Percentiles rank a stretch among this genome's conserved stretches.
phyloP scores from a whole-genome alignment of 2,329 filamentous ascomycete species.

The Aspergillus neoniger region DNA sequence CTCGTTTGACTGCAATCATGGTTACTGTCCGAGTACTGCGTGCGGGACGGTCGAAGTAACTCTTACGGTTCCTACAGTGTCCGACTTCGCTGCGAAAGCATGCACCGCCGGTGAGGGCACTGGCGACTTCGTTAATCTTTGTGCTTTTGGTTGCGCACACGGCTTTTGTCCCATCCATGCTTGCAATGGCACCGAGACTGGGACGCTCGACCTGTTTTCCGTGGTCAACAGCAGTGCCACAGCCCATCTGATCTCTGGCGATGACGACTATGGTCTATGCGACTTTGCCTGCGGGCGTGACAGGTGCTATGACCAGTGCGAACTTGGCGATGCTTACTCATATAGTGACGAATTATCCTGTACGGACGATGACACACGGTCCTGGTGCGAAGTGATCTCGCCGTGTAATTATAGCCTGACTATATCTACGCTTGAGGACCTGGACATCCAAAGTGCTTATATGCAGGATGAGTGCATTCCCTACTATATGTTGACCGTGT shows the following conservation, averaged over 20 bases:
- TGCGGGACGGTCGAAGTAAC: slow-evolving; percentile 2
- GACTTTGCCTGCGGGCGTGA: neutral
- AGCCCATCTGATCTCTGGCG: neutral
- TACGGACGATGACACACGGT: neutral
- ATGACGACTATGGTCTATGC: neutral
- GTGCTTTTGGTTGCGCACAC: neutral
- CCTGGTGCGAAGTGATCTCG: neutral
- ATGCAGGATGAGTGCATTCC: neutral
- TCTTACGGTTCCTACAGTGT: neutral
- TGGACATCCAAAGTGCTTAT: neutral
- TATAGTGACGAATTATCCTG: neutral
- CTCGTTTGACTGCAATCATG: slow-evolving; percentile 18
- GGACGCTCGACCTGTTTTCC: neutral
- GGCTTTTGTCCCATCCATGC: slow-evolving; percentile 5
- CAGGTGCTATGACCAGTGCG: neutral
- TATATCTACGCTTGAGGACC: neutral
- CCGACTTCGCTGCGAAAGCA: neutral
- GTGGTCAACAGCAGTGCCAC: neutral
- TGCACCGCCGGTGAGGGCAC: neutral
- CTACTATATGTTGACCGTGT: neutral
- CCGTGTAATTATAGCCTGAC: neutral
- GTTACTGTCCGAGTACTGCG: slow-evolving; percentile 14
- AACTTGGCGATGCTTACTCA: neutral
- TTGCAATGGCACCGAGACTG: neutral
- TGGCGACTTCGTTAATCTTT: neutral